Conservation (phyloP, 2,329 filamentous ascomycete species). For the Fragosphaeria purpurea region DNA sequence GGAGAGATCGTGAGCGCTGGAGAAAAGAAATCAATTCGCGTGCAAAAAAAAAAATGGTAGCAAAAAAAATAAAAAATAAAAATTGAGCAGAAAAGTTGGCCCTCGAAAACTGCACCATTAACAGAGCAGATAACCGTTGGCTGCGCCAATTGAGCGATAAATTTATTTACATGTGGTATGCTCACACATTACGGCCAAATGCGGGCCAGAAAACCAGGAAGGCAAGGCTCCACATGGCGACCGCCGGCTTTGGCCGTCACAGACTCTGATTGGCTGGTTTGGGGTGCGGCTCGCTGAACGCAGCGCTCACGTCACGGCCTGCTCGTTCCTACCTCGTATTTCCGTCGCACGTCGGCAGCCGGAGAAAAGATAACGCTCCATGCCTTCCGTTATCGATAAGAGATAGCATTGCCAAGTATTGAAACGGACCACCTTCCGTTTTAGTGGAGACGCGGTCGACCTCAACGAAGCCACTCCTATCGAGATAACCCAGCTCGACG, state of each 20-base stretch:
- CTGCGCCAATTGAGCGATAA: constrained; percentile 11
- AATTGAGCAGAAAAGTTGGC: neutral
- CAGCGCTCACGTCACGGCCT: no score
- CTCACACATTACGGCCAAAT: constrained; percentile 1
- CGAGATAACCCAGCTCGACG: no score
- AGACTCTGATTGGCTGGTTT: constrained; percentile 2
- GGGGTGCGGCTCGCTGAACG: no score
- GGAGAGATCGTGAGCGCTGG: no score
- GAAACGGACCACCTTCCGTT: no score
- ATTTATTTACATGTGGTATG: constrained; percentile 12
- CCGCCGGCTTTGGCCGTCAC: no score
- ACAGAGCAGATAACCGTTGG: no score
- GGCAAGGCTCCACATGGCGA: neutral
- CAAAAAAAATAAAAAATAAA: neutral
- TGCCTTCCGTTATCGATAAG: constrained; percentile 4
- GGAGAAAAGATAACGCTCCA: constrained; percentile 6
- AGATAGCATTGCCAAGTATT: neutral
- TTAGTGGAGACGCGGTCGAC: no score
- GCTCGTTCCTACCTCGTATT: constrained; percentile 6
- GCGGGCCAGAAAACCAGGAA: constrained; percentile 3
- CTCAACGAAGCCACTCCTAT: no score
- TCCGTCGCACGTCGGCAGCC: constrained; percentile 14
- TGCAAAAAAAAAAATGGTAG: neutral
- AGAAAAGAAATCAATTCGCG: neutral
- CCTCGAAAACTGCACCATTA: constrained; percentile 5